Evolutionary conservation across 345 rosid genomes (phyloP).

Genomic region (Leavenworthia alabamica): DNA sequence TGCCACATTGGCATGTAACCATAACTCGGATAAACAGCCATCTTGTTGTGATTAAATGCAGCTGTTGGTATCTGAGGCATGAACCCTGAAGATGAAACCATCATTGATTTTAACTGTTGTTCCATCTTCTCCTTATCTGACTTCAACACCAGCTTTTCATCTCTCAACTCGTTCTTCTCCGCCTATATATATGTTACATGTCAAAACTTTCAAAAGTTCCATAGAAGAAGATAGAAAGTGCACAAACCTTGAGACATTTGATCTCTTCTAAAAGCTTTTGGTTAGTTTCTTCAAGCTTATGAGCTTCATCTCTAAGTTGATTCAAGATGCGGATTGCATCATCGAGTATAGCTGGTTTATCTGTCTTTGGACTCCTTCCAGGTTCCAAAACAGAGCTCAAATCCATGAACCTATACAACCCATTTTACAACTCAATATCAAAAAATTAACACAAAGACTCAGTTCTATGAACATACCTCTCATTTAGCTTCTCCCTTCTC

Average conservation of each 20-base stretch:
- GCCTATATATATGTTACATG: slow-evolving; percentile 31
- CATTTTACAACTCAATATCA: not conserved
- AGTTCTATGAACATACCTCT: slow-evolving; percentile 41
- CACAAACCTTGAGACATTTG: slow-evolving; percentile 66
- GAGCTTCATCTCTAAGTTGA: slow-evolving; percentile 68
- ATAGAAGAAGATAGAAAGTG: not conserved
- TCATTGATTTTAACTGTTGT: slow-evolving; percentile 55
- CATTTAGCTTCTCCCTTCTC: slow-evolving; percentile 81
- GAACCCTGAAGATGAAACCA: slow-evolving; percentile 54
- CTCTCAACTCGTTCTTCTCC: slow-evolving; percentile 83
- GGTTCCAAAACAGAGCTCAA: slow-evolving; percentile 77
- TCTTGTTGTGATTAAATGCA: slow-evolving; percentile 53
- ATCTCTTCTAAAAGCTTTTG: slow-evolving; percentile 73
- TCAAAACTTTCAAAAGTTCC: not conserved
- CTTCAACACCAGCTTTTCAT: slow-evolving; percentile 74
- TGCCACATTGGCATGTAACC: slow-evolving; percentile 93
- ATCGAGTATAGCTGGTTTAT: slow-evolving; percentile 75
- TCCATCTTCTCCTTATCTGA: slow-evolving; percentile 71
- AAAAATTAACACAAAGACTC: not conserved
- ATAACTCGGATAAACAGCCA: slow-evolving; percentile 59
- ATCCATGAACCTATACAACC: slow-evolving; percentile 59
- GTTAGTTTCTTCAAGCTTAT: slow-evolving; percentile 72
- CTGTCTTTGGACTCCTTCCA: slow-evolving; percentile 70
- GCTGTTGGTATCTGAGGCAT: slow-evolving; percentile 43
- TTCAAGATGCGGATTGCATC: slow-evolving; percentile 77